These are phyloP conservation scores for Oryza punctata DNA, from an alignment of 176 grass and related monocot species.

Conservation along the genomic window DNA sequence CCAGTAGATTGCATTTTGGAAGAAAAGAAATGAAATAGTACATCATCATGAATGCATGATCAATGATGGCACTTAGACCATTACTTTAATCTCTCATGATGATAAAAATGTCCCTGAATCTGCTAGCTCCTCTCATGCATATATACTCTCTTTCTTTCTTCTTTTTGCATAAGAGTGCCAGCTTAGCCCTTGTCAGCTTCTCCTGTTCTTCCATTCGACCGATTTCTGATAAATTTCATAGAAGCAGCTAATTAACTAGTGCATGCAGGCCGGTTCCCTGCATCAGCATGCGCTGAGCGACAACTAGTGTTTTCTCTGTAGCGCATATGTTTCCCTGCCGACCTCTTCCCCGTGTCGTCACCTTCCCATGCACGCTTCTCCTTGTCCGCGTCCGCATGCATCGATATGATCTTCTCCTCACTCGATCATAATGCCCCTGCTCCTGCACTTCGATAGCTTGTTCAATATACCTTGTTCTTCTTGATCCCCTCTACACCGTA, in stretches of 20 bases:
- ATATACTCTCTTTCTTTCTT: too few relatives aligned
- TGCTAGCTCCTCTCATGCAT: background rate
- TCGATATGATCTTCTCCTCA: background rate
- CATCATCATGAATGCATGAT: background rate
- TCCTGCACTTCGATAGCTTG: background rate
- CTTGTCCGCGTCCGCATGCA: conserved; percentile 42
- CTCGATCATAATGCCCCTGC: conserved; percentile 8
- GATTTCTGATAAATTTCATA: conserved; percentile 20
- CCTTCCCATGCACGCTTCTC: conserved; percentile 40
- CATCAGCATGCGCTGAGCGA: conserved; percentile 25
- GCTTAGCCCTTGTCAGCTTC: background rate
- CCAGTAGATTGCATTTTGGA: background rate
- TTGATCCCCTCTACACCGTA: background rate
- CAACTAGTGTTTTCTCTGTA: conserved; percentile 49
- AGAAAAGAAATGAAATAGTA: background rate
- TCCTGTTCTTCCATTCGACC: background rate
- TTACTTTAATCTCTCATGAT: background rate
- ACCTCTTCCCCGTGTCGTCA: conserved; percentile 48
- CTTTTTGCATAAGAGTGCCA: background rate
- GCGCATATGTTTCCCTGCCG: conserved; percentile 34
- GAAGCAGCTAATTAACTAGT: too few relatives aligned
- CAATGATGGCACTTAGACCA: background rate
- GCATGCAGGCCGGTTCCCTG: background rate
- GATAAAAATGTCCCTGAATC: background rate
- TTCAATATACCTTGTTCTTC: background rate